phyloP scores from a whole-genome alignment of 345 rosid species.

The rapeseed (Brassica napus) region Da-Ae NC_063450.1:43464001-43464500 shows the following conservation, averaged over 20 bases:
- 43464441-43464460: constrained; percentile 3
- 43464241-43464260: background rate
- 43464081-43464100: background rate
- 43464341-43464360: background rate
- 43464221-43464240: background rate
- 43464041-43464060: background rate
- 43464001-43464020: background rate
- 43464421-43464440: background rate
- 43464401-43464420: background rate
- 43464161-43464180: constrained; percentile 21
- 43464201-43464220: constrained; percentile 8
- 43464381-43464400: constrained; percentile 27
- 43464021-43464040: background rate
- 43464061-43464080: background rate
- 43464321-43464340: constrained; percentile 29
- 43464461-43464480: background rate
- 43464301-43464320: constrained; percentile 24
- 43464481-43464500: background rate
- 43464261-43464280: background rate
- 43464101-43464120: constrained; percentile 19
- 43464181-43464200: constrained; percentile 34
- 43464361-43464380: background rate
- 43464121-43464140: constrained; percentile 8
- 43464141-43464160: constrained; percentile 10
- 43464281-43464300: constrained; percentile 24